Conservation (phyloP, 2,329 filamentous ascomycete species). For the Fusarium continuum region DNA sequence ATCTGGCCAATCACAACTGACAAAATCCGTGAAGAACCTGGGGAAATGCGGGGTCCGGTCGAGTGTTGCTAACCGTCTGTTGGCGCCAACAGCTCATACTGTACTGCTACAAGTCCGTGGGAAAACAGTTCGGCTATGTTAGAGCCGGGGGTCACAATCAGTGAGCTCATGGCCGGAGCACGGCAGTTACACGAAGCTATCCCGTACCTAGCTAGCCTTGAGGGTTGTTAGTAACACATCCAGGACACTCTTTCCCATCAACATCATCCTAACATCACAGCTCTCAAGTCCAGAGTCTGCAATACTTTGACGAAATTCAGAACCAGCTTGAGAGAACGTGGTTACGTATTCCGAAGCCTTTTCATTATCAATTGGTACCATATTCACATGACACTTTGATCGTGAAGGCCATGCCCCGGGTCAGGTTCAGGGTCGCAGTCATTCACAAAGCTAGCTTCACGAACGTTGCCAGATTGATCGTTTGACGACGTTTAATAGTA, state of each 20-base stretch:
- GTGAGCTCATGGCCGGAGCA: neutral
- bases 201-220: too few species aligned
- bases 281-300: neutral
- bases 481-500: neutral
- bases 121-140: conserved; percentile 8
- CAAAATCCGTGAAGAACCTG: conserved; percentile 29
- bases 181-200: neutral
- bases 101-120: conserved; percentile 1
- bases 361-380: conserved; percentile 11
- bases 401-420: neutral
- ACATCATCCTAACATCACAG: neutral
- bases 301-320: neutral
- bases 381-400: conserved; percentile 9
- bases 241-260: too few species aligned
- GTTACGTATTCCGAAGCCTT: neutral
- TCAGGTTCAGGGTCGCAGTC: too few species aligned
- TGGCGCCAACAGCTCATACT: neutral
- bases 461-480: neutral
- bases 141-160: neutral
- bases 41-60: conserved; percentile 41
- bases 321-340: neutral
- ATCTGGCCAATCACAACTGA: conserved; percentile 24
- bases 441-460: neutral
- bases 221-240: too few species aligned
- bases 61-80: conserved; percentile 7